These are phyloP conservation scores for Bipolaris gigantea DNA, from an alignment of 2,329 filamentous ascomycete genomes.

Conservation along the genomic window DNA sequence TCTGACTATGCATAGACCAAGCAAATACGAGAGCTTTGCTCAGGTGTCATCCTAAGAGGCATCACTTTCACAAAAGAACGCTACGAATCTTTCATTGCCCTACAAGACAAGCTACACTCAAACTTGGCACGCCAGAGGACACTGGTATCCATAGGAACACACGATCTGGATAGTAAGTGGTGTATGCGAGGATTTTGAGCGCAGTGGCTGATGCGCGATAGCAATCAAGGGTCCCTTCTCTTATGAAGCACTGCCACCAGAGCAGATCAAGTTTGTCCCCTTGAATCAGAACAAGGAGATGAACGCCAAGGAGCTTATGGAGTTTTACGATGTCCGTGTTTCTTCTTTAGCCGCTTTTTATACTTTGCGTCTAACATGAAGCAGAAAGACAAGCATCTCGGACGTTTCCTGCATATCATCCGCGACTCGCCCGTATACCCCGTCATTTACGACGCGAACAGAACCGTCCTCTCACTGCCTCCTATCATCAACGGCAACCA, in stretches of 20 bases:
- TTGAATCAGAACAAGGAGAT: conserved; percentile 90
- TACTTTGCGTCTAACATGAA: conserved; percentile 18
- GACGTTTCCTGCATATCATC: conserved; percentile 91
- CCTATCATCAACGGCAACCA: conserved; percentile 98
- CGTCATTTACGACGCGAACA: conserved; percentile 89
- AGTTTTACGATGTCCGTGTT: conserved; percentile 72
- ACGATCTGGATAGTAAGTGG: conserved; percentile 76
- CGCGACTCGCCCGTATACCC: conserved; percentile 92
- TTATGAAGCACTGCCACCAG: conserved; percentile 89
- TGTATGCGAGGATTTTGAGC: background rate
- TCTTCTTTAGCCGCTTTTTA: background rate
- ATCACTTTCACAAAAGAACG: conserved; percentile 88
- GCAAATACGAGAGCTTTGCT: conserved; percentile 82
- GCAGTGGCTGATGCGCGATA: conserved; percentile 23
- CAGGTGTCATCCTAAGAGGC: conserved; percentile 84
- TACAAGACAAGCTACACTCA: conserved; percentile 97
- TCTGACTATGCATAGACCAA: conserved; percentile 58
- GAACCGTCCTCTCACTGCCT: conserved; percentile 85
- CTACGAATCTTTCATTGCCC: conserved; percentile 95
- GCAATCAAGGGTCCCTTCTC: conserved; percentile 89
- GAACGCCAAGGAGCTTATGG: conserved; percentile 86
- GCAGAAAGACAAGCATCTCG: conserved; percentile 85
- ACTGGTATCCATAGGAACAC: conserved; percentile 94
- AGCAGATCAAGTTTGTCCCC: conserved; percentile 86
- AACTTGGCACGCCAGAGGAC: conserved; percentile 93